Evolutionary conservation across 2,329 filamentous ascomycete genomes (phyloP).

Genomic region (Claviceps paspali): DNA sequence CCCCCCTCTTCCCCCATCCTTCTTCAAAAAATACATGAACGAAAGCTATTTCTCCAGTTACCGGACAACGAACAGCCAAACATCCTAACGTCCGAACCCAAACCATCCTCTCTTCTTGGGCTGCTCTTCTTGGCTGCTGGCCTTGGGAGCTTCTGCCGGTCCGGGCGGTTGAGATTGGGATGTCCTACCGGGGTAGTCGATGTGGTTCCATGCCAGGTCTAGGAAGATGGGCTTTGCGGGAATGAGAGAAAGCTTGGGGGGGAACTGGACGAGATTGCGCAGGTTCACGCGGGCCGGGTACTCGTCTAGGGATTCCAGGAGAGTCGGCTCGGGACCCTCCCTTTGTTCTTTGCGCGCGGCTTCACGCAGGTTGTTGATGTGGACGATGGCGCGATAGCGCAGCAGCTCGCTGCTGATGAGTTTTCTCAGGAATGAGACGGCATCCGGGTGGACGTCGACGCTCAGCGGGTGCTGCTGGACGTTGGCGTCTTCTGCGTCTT

Average conservation of each 20-base stretch:
- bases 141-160: constrained; percentile 19
- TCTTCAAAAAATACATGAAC: neutral
- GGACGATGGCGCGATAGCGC: constrained; percentile 72
- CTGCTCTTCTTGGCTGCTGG: constrained; percentile 13
- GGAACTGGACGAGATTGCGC: constrained; percentile 70
- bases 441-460: constrained; percentile 47
- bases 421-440: constrained; percentile 41
- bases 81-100: constrained; percentile 52
- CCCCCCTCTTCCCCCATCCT: too few species aligned
- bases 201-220: constrained; percentile 95
- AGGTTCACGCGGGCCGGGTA: constrained; percentile 67
- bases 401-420: constrained; percentile 59
- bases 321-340: constrained; percentile 26
- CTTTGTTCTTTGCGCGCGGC: constrained; percentile 27
- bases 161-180: constrained; percentile 2
- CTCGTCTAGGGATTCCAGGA: constrained; percentile 60
- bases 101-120: constrained; percentile 62
- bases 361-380: constrained; percentile 53
- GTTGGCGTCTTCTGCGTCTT: constrained; percentile 6
- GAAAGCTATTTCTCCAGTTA: too few species aligned
- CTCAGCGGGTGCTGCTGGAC: constrained; percentile 32
- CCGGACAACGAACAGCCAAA: too few species aligned
- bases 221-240: constrained; percentile 93
- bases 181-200: constrained; percentile 64
- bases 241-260: constrained; percentile 66